These are phyloP conservation scores for Coprinopsis sp. DNA, from an alignment of 768 basidiomycete species.

Conservation along the genomic window DNA sequence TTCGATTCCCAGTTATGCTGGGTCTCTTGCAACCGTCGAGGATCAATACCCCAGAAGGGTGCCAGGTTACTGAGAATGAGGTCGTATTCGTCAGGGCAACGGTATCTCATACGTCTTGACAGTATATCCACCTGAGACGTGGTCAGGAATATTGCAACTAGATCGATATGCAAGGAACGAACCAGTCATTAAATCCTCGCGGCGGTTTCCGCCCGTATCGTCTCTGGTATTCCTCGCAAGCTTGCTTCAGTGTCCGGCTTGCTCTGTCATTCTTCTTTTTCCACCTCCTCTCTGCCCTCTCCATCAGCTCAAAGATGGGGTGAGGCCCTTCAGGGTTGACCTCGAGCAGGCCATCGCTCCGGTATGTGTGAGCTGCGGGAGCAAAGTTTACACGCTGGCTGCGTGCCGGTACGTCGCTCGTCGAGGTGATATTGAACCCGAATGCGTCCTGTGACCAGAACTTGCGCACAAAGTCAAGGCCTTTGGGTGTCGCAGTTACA, in stretches of 20 bases:
- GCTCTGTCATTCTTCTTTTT: constrained; percentile 54
- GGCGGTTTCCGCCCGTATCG: constrained; percentile 80
- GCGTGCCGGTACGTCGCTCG: not conserved
- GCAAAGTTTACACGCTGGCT: not conserved
- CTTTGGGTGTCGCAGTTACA: no score
- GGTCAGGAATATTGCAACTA: no score
- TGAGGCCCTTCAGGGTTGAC: constrained; percentile 44
- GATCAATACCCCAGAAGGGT: constrained; percentile 70
- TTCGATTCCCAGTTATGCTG: constrained; percentile 34
- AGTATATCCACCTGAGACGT: constrained; percentile 46
- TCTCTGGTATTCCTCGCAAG: constrained; percentile 69
- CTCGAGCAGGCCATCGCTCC: constrained; percentile 36
- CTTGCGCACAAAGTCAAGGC: no score
- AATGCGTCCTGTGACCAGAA: no score
- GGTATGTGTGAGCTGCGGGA: constrained; percentile 25
- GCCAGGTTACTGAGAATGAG: constrained; percentile 66
- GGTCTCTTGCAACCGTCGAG: constrained; percentile 30
- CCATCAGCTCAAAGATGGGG: constrained; percentile 75
- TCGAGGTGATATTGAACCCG: not conserved
- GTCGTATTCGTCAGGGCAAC: constrained; percentile 84
- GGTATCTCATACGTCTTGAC: constrained; percentile 61
- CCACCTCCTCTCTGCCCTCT: constrained; percentile 65
- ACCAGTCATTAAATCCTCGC: constrained; percentile 86
- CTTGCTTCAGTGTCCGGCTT: constrained; percentile 69
- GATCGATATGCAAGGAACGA: constrained; percentile 33